Base-by-base conservation (phyloP, 1,284 basidiomycete species). In the Ganoderma resinaceum region DNA sequence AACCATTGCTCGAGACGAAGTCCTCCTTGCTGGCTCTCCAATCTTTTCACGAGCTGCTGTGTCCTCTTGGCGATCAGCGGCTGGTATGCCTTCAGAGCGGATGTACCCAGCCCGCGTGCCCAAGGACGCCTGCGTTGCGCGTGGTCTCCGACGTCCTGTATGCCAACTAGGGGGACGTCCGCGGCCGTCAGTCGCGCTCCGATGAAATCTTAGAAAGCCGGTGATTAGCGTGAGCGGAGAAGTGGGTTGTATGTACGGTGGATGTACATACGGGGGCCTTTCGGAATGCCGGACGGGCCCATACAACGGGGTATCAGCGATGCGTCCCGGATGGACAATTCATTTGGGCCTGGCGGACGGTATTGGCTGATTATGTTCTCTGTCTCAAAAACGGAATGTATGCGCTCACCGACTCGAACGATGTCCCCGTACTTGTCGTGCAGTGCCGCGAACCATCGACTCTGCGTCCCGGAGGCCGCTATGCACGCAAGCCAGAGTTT, bases 341-440 rank as follows among this genome's bases (percentile, higher is more conserved):
- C 63, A 33, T 68, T 68, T 12, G 67, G 67, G 20, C 67, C 67
- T 68, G n/a, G 43, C 7, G 9, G 43, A 46, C n/a, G 20, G 20
- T 3, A 29, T 14, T 18, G 7, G 18, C 7, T 38, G 29, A 20
- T 16, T 16, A 16, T 20, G 12, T 12, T 18, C 8, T 31, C 35
- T n/a, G n/a, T n/a, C n/a, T n/a, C 5, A n/a, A 58, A 4, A 7
- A 26, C 4, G 11, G 29, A 26, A 7, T 46, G 43, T 23, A 46
- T 23, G 5, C 16, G 6, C 73, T 26, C 55, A 78, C 78, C 78
- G 20, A 75, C 75, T 18, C 79, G 66, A n/a, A 80, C 78, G n/a
- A 77, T 65, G 37, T 79, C 77, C 0, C 78, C 78, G 62, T 79
- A 78, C 23, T 43, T 67, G 6, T 75, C 64, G 49, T 80, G 79